phyloP scores from a whole-genome alignment of 2,329 filamentous ascomycete species.

The Westerdykella ornata region DNA sequence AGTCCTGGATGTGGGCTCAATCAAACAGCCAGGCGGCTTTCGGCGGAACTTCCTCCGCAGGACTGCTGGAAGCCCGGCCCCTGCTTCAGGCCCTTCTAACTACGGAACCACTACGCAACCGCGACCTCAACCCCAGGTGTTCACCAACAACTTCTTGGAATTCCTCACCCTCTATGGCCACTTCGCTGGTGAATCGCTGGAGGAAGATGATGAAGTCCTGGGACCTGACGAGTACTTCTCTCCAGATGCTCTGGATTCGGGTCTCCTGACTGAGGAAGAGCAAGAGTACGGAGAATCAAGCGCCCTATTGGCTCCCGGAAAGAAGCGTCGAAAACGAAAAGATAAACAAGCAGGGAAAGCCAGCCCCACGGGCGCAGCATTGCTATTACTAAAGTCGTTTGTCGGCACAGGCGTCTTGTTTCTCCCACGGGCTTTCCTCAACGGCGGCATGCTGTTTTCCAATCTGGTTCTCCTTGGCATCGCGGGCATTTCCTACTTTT shows the following conservation, averaged over 20 bases:
- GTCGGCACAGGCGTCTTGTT: slow-evolving; percentile 95
- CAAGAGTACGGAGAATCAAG: slow-evolving; percentile 82
- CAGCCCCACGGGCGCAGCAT: slow-evolving; percentile 67
- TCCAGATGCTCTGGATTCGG: slow-evolving; percentile 60
- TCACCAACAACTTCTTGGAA: slow-evolving; percentile 91
- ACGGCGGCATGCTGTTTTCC: slow-evolving; percentile 95
- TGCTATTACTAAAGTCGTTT: slow-evolving; percentile 92
- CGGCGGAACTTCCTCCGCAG: slow-evolving; percentile 81
- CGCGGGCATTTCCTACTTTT: slow-evolving; percentile 87
- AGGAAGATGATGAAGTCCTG: slow-evolving; percentile 90
- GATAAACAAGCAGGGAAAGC: slow-evolving; percentile 74
- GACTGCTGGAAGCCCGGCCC: slow-evolving; percentile 59
- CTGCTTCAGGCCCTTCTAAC: slow-evolving; percentile 39
- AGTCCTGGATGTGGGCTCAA: slow-evolving; percentile 76
- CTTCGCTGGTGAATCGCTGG: slow-evolving; percentile 92
- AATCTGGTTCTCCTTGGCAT: slow-evolving; percentile 83
- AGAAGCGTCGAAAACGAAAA: slow-evolving; percentile 66
- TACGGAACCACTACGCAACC: slow-evolving; percentile 29
- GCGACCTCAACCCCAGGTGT: slow-evolving; percentile 31
- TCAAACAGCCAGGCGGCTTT: slow-evolving; percentile 91
- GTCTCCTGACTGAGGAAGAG: slow-evolving; percentile 53
- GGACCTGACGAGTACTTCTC: slow-evolving; percentile 87
- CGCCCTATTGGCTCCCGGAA: slow-evolving; percentile 62
- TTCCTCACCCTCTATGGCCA: slow-evolving; percentile 94
- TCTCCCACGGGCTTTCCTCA: slow-evolving; percentile 84